Evolutionary conservation across 164 flowering plant genomes (phyloP).

Genomic region (Vitis rupestris): DNA sequence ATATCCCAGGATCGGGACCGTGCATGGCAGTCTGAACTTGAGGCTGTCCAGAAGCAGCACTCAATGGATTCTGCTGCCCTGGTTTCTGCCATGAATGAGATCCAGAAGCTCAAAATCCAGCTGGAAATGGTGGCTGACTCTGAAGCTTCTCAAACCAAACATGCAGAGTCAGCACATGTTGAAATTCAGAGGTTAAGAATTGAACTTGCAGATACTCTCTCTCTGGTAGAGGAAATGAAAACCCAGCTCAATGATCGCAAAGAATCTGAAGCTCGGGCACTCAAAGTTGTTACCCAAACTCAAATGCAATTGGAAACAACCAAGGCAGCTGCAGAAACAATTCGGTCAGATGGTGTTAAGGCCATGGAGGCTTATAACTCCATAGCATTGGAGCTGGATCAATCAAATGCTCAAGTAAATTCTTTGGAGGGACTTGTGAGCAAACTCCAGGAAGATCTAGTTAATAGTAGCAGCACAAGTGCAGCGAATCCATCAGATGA

Average conservation of each 20-base stretch:
- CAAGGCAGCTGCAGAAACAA: slow-evolving; percentile 22
- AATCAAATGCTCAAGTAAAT: slow-evolving; percentile 24
- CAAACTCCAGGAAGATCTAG: slow-evolving; percentile 27
- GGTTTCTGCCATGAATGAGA: slow-evolving; percentile 40
- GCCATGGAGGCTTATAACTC: slow-evolving; percentile 22
- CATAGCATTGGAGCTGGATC: slow-evolving; percentile 30
- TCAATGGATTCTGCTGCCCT: slow-evolving; percentile 41
- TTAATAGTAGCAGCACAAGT: not conserved
- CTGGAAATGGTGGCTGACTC: slow-evolving; percentile 26
- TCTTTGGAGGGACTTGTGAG: slow-evolving; percentile 34
- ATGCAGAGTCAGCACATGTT: slow-evolving; percentile 31
- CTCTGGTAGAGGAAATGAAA: slow-evolving; percentile 32
- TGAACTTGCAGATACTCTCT: slow-evolving; percentile 30
- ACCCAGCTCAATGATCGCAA: slow-evolving; percentile 26
- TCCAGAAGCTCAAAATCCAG: slow-evolving; percentile 38
- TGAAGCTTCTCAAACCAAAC: slow-evolving; percentile 24
- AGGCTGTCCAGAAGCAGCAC: slow-evolving; percentile 59
- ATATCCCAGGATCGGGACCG: slow-evolving; percentile 61
- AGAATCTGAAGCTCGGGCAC: slow-evolving; percentile 35
- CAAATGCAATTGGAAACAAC: slow-evolving; percentile 28
- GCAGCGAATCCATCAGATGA: not conserved
- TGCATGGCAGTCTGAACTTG: slow-evolving; percentile 64
- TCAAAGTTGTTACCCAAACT: slow-evolving; percentile 22
- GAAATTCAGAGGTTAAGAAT: slow-evolving; percentile 28
- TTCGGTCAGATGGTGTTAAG: slow-evolving; percentile 22